Evolutionary conservation across 2,329 filamentous ascomycete genomes (phyloP), one percentile per base, ranked within the genome.

Genomic region (Xylaria sp.): DNA sequence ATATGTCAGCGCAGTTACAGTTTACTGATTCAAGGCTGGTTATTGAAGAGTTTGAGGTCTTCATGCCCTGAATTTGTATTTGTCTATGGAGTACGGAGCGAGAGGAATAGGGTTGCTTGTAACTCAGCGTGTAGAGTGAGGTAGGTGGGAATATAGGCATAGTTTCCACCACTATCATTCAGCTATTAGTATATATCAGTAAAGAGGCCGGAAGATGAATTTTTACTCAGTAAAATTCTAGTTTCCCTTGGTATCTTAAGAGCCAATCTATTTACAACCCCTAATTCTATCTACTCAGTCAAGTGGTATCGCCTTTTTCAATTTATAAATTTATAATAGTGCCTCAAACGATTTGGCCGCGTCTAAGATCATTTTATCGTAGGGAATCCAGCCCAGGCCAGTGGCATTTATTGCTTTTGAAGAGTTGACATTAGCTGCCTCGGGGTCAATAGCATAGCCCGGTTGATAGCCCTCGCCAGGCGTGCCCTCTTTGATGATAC

Each of bases 1-100:
- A 3, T 90, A 89, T 68, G 92, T 99, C 27, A 96, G 93, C 79
- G 92, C 92, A 29, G 83, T 98, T 77, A 98, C 95, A 10, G 89
- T 97, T 27, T 97, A 94, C 82, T 97, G 77, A 87, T 39, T 6
- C 53, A 15, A 6, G 36, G 1, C 56, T 31, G 38, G 39, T 56
- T 22, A 17, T 49, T 25, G 47, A n/a, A 49, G 59, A 58, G 51
- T 67, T 54, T 39, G 36, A 10, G 33, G 17, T 9, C 33, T 25
- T 31, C 10, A 9, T 38, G 33, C 13, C 11, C 20, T 42, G 36
- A 9, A 38, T 29, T 29, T 56, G n/a, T 15, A 61, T 45, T 63
- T 22, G 15, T 10, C 11, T 29, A 31, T 31, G 42, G 54, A 53
- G 42, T 29, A 39, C 25, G 50, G 50, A 31, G 29, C 27, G 10